Base-by-base conservation (phyloP, 2,329 filamentous ascomycete species). In the Aureobasidium sp. region DNA sequence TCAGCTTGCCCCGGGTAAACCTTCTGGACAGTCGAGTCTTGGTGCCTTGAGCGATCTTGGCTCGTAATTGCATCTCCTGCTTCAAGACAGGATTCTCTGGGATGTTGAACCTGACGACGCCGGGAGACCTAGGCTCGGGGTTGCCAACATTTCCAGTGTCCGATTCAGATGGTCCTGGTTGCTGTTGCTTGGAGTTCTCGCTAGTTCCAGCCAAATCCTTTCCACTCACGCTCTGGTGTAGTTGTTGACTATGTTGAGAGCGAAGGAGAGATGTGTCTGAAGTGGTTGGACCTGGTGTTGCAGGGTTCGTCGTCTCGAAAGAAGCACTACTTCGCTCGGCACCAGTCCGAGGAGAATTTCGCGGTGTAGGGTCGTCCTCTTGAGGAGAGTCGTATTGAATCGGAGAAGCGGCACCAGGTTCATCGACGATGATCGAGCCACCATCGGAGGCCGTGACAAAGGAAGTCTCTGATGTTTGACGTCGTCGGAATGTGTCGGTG, bases 61-160 rank as follows among this genome's bases (percentile, higher is more conserved):
- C 69, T 51, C 66, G 67, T 40, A 69, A 59, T 32, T 70, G 68
- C 4, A 71, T 59, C 19, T 67, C 64, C 21, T 66, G 66, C 4
- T 66, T 66, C 38, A 63, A 64, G 8, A 66, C 21, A 17, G 47
- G 67, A 25, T 70, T 67, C 48, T 71, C 68, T 1, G 71, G 70
- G 1, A 73, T 58, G 49, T 70, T 66, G 57, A 74, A 73, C 37
- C 69, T 70, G 55, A 74, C 70, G 3, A 71, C 14, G 14, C 51
- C 51, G 3, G 50, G 40, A 16, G 50, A 47, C 4, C 32, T 30
- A 12, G 22, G 30, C 16, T 53, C 39, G 2, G 24, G 12, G 24
- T 38, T 44, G 30, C 27, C 37, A 19, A 6, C 14, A 30, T 29
- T 6, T 11, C 21, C 44, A 12, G 21, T 21, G 8, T 21, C 32